Conservation (phyloP, 768 basidiomycete species). For the Porpolomopsis calyptriformis region DNA sequence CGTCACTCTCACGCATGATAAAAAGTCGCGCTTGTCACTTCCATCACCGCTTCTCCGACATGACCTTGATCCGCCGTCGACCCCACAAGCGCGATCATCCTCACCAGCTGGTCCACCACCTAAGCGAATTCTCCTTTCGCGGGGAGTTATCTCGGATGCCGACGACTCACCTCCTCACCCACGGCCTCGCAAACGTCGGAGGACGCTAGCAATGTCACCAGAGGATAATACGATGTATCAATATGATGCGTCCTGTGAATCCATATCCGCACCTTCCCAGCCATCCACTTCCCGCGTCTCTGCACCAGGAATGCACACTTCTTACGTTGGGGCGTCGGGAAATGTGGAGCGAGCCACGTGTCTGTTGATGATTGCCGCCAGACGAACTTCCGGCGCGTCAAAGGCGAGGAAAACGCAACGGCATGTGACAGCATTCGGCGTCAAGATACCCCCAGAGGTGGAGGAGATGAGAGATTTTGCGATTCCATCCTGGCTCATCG, state of each 20-base stretch:
- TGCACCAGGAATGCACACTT: constrained; percentile 11
- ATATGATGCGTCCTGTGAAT: not conserved
- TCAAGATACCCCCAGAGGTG: constrained; percentile 39
- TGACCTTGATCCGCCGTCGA: not conserved
- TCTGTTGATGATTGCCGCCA: constrained; percentile 36
- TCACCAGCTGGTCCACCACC: no score
- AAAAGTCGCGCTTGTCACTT: not conserved
- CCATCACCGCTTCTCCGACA: not conserved
- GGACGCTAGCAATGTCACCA: no score
- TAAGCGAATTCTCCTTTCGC: no score
- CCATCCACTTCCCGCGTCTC: constrained; percentile 11
- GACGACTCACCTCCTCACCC: not conserved
- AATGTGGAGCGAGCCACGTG: constrained; percentile 14
- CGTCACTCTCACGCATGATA: not conserved
- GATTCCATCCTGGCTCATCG: constrained; percentile 42
- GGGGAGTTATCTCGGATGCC: not conserved
- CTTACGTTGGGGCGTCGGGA: constrained; percentile 12
- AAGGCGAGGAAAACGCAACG: constrained; percentile 40
- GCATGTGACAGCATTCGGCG: constrained; percentile 50
- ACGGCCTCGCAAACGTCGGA: constrained; percentile 5
- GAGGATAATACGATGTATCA: no score
- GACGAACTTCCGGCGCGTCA: constrained; percentile 35
- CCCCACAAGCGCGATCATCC: no score
- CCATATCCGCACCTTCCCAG: constrained; percentile 11
- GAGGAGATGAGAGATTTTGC: constrained; percentile 44